These are phyloP conservation scores for Blastocystis sp. DNA, from an alignment of 352 stramenopile genomes.

Conservation along the genomic window DNA sequence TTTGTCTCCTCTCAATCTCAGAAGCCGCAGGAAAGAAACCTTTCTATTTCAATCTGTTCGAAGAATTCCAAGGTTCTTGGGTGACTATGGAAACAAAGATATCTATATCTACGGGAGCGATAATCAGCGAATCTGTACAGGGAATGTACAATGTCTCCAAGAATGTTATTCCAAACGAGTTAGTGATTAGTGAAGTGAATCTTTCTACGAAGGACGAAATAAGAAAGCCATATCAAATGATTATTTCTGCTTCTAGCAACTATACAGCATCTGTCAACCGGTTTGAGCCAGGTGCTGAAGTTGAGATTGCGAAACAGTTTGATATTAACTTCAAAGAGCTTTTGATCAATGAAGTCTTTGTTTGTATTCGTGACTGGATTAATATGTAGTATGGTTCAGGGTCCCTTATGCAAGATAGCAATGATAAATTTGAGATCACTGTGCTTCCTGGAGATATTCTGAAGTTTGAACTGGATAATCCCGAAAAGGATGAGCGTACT, in stretches of 20 bases:
- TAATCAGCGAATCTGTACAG: not conserved
- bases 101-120: slow-evolving; percentile 42
- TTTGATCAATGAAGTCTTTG: slow-evolving; percentile 50
- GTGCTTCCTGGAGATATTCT: not conserved
- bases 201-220: slow-evolving; percentile 32
- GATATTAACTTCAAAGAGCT: slow-evolving; percentile 19
- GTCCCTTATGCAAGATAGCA: not conserved
- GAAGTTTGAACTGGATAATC: slow-evolving; percentile 55
- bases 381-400: slow-evolving; percentile 41
- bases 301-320: slow-evolving; percentile 44
- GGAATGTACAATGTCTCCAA: slow-evolving; percentile 60
- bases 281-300: slow-evolving; percentile 53
- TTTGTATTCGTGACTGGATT: not conserved
- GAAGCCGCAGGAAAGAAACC: not conserved
- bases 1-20: not conserved
- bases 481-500: slow-evolving; percentile 16
- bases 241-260: slow-evolving; percentile 56
- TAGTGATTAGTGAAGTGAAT: slow-evolving; percentile 41
- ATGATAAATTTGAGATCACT: not conserved
- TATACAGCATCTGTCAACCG: slow-evolving; percentile 41
- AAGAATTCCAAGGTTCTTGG: slow-evolving; percentile 43
- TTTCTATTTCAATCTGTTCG: slow-evolving; percentile 56
- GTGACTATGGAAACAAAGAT: not conserved
- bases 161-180: slow-evolving; percentile 54
- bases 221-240: slow-evolving; percentile 30